These are phyloP conservation scores for Hanseniaspora osmophila DNA, from an alignment of 805 yeast genomes.

Conservation along the genomic window DNA sequence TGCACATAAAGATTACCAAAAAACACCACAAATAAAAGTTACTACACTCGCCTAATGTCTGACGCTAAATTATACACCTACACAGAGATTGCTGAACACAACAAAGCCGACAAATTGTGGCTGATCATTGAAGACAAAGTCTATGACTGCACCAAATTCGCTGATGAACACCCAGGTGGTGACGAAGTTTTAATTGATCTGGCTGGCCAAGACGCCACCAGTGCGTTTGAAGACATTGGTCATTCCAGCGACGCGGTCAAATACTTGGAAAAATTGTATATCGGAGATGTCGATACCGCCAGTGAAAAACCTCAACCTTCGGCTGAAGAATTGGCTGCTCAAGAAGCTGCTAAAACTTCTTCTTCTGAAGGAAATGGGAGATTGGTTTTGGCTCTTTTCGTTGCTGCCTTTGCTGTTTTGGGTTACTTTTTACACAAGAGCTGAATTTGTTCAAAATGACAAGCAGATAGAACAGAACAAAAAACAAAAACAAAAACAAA, in stretches of 20 bases:
- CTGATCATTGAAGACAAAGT: conserved; percentile 71
- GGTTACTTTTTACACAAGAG: conserved; percentile 16
- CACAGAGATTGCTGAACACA: conserved; percentile 62
- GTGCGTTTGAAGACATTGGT: conserved; percentile 80
- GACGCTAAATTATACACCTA: conserved; percentile 37
- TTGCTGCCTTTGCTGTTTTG: conserved; percentile 17
- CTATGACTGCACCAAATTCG: conserved; percentile 58
- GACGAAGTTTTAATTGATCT: conserved; percentile 65
- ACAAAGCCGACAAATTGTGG: conserved; percentile 69
- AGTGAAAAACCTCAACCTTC: conserved; percentile 24
- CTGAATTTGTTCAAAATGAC: not conserved
- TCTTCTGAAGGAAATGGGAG: conserved; percentile 54
- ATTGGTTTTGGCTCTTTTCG: conserved; percentile 73
- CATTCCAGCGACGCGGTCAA: conserved; percentile 94
- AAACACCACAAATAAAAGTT: not conserved
- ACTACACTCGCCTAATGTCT: conserved; percentile 1
- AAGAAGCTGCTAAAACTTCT: conserved; percentile 24
- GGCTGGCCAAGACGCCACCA: conserved; percentile 77
- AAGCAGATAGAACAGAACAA: not conserved
- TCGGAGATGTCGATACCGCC: conserved; percentile 70
- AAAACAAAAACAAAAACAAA: not conserved
- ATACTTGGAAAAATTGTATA: conserved; percentile 46
- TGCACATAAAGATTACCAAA: not conserved
- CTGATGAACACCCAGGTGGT: conserved; percentile 62
- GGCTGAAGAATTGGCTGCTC: conserved; percentile 35